These are phyloP conservation scores for Passiflora organensis DNA, from an alignment of 345 rosid species.

Conservation along the genomic window DNA sequence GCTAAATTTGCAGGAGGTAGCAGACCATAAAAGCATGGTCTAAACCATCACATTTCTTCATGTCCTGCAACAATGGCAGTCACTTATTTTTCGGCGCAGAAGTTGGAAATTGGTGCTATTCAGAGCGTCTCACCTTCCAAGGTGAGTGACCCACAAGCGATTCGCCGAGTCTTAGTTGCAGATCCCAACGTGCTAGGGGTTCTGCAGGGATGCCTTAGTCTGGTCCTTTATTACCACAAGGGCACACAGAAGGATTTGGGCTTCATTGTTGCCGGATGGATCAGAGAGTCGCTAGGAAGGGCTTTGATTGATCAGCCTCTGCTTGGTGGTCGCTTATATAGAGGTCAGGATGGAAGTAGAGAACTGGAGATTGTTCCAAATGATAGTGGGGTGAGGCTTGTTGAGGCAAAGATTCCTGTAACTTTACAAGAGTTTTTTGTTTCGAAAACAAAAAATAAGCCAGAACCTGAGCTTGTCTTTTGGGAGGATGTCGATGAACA, in stretches of 20 bases:
- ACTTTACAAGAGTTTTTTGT: constrained; percentile 48
- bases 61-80: too few species aligned
- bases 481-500: constrained; percentile 74
- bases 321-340: constrained; percentile 54
- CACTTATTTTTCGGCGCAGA: too few species aligned
- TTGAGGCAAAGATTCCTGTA: constrained; percentile 46
- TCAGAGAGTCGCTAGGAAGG: constrained; percentile 60
- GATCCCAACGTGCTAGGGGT: constrained; percentile 34
- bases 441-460: constrained; percentile 29
- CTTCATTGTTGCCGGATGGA: constrained; percentile 63
- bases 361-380: constrained; percentile 66
- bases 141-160: constrained; percentile 46
- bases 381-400: constrained; percentile 61
- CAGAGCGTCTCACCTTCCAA: constrained; percentile 45
- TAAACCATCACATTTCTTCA: too few species aligned
- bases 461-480: constrained; percentile 51
- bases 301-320: constrained; percentile 54
- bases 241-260: constrained; percentile 36
- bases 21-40: too few species aligned
- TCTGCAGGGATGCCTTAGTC: constrained; percentile 42
- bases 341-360: too few species aligned
- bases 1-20: too few species aligned
- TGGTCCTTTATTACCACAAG: constrained; percentile 43
- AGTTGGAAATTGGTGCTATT: constrained; percentile 50
- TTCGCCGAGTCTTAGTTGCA: constrained; percentile 27